Base-by-base conservation (phyloP, 2,329 filamentous ascomycete species). In the Fusarium sp. region DNA sequence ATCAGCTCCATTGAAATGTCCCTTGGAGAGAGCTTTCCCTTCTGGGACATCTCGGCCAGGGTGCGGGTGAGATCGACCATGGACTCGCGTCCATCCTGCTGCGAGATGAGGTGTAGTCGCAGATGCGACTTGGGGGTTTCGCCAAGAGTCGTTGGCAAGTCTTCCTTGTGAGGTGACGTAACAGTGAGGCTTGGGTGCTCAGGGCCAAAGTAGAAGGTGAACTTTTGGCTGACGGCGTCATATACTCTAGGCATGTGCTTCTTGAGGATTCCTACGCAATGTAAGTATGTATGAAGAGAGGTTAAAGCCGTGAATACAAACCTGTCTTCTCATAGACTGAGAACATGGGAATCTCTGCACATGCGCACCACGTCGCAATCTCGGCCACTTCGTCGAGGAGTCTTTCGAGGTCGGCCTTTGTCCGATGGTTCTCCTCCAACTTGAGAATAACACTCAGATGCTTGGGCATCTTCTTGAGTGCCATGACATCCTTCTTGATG, bases 41-140 rank as follows among this genome's bases (percentile, higher is more conserved):
- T 92, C 83, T 98, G 97, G 8, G 95, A 94, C 97, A 99, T 98
- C 80, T 98, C 94, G 7, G 96, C 91, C 24, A 99, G 88, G 1
- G 97, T 98, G 80, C 95, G 95, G 48, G 97, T 99, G 54, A 99
- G 89, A 82, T 99, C 97, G 45, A 99, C 95, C 72, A 99, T 90
- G 5, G 96, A 98, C 80, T 97, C 95, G 64, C 96, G 91, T 58
- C 97, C 96, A 78, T 99, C 97, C 65, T 96, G 93, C 41, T 92
- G 91, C 16, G 95, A 97, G 60, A 99, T 90, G 43, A 99, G 90
- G 67, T 98, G 90, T 20, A 98, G 82, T 29, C 86, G 84, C 65
- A 92, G 81, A 79, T 86, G 83, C 74, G 85, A 82, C 76, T 81
- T 74, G 68, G 80, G 75, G 78, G 78, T 77, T 52, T 80, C 76